Percentiles rank a stretch among this genome's conserved stretches.
Evolutionary conservation across 2,329 filamentous ascomycete genomes (phyloP).

Genomic region (Xylariaceae sp.): DNA sequence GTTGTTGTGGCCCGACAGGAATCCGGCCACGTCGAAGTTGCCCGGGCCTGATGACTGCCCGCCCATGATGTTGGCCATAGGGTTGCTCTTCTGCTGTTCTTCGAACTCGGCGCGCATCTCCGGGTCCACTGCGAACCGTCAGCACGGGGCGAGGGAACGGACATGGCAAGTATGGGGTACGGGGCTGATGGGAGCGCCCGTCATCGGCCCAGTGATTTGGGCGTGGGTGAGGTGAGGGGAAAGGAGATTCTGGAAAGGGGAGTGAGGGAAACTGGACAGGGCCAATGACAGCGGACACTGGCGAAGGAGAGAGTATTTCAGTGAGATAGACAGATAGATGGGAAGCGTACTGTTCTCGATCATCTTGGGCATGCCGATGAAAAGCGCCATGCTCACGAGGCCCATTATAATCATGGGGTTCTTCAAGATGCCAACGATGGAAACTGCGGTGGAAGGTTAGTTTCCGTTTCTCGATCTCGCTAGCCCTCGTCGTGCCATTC

Average conservation of each 20-base stretch:
- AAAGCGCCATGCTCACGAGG: slow-evolving; percentile 70
- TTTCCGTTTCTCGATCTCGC: slow-evolving; percentile 1
- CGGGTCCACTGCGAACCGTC: slow-evolving; percentile 76
- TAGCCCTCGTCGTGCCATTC: no score
- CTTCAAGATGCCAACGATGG: slow-evolving; percentile 74
- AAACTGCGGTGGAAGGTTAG: slow-evolving; percentile 61
- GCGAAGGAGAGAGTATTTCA: no score
- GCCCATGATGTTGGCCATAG: slow-evolving; percentile 51
- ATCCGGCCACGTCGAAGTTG: slow-evolving; percentile 56
- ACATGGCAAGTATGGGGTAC: no score
- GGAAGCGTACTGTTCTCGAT: slow-evolving; percentile 90
- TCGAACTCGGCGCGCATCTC: slow-evolving; percentile 91
- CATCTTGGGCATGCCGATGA: slow-evolving; percentile 89
- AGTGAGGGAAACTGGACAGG: no score
- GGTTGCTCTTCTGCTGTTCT: slow-evolving; percentile 72
- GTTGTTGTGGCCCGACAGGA: slow-evolving; percentile 51
- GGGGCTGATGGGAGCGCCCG: no score
- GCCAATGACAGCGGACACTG: no score
- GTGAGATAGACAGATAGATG: no score
- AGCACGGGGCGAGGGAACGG: no score
- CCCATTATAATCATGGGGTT: slow-evolving; percentile 97
- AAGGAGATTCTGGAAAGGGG: no score
- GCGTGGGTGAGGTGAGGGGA: no score
- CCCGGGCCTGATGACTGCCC: slow-evolving; percentile 30
- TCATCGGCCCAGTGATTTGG: no score